phyloP scores from a whole-genome alignment of 441 rosid genomes.

The Gossypium schwendimanii region DNA sequence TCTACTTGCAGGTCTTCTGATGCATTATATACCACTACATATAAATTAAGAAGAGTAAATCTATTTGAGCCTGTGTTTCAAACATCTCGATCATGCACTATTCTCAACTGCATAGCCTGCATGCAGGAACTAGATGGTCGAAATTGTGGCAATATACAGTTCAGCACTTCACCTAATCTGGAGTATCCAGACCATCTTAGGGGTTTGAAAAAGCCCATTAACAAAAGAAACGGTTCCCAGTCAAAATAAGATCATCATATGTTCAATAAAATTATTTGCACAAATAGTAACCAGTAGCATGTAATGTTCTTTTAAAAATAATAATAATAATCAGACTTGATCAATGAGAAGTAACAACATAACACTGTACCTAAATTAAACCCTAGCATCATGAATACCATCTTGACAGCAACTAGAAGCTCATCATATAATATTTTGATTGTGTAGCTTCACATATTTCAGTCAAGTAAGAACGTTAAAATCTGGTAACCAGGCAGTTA shows the following conservation, averaged over 20 bases:
- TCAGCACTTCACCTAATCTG: not conserved
- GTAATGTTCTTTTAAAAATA: not conserved
- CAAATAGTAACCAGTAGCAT: not conserved
- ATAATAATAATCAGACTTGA: not conserved
- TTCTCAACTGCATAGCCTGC: not conserved
- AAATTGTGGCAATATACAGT: not conserved
- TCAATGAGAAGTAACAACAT: not conserved
- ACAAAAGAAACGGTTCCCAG: not conserved
- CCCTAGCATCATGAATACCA: not conserved
- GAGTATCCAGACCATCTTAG: not conserved
- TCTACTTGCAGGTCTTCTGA: conserved; percentile 6
- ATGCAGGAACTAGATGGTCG: not conserved
- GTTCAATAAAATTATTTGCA: not conserved
- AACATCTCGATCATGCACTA: not conserved
- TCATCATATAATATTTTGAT: not conserved
- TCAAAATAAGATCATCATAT: not conserved
- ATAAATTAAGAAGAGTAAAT: not conserved
- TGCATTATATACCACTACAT: not conserved
- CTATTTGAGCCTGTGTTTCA: not conserved
- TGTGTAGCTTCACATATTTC: not conserved
- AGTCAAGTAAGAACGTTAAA: not conserved
- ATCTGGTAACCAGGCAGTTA: not conserved
- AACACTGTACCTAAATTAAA: not conserved
- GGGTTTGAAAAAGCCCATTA: not conserved
- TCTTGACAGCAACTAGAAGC: not conserved